Base-by-base conservation (phyloP, 352 stramenopile genomes). In the Proteromonas lacertae region DNA sequence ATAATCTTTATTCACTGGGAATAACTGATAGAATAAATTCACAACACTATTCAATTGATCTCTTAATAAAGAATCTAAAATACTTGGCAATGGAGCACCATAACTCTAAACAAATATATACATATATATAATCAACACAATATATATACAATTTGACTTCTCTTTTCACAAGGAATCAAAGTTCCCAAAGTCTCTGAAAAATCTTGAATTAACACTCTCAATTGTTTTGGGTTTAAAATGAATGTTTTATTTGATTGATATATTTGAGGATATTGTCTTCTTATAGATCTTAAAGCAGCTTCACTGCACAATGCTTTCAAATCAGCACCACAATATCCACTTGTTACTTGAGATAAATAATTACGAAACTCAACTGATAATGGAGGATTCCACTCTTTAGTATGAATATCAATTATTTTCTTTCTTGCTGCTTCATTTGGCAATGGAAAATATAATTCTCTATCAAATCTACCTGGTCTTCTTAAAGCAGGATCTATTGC, bases 401-500 rank as follows among this genome's bases (percentile, higher is more conserved):
- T 69, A 47, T 84, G 67, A 35, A 87, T 82, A 17, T 48, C 44
- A 19, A 89, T 44, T 48, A 89, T 87, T 18, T 66, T 57, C 38
- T 62, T 56, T 1, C 73, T 61, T 19, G 76, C 69, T 2, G 47
- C 47, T 4, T 62, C 52, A 31, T 74, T 72, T 2, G 73, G 73
- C 7, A 89, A 40, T 26, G 69, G 69, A 36, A 89, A 86, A 1
- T 59, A 60, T 19, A 88, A 46, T 42, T 86, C 67, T 29, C 72
- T 63, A 45, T 88, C 73, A 35, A 89, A 89, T 0, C 73, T 67
- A 2, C 72, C 74, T 9, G n/a, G n/a, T n/a, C n/a, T n/a, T n/a
- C n/a, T n/a, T n/a, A n/a, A n/a, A n/a, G n/a, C n/a, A n/a, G n/a
- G 74, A 70, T 90, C 75, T 20, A 90, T 80, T 1, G 69, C 62